Evolutionary conservation across 2,329 filamentous ascomycete species (phyloP).

Genomic region (Lachnellula cervina): DNA sequence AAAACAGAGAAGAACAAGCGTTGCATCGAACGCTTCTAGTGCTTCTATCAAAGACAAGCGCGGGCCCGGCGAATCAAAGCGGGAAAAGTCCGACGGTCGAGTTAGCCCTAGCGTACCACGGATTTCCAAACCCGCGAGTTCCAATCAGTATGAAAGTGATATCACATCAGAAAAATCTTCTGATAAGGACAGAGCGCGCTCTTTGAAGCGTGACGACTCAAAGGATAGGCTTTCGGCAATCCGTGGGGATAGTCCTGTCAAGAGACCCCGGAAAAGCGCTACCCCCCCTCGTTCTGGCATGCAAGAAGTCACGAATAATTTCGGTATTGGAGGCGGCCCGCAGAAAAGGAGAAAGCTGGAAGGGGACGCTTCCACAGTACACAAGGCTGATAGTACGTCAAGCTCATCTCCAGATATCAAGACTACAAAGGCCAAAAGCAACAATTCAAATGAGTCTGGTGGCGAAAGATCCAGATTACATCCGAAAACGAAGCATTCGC

Average conservation of each 20-base stretch:
- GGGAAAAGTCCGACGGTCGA: slow-evolving; percentile 48
- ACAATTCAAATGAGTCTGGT: slow-evolving; percentile 17
- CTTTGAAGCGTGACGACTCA: slow-evolving; percentile 57
- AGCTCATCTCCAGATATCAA: slow-evolving; percentile 28
- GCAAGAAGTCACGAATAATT: slow-evolving; percentile 44
- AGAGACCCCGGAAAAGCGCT: slow-evolving; percentile 54
- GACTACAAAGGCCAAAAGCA: slow-evolving; percentile 14
- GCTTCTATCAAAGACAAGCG: slow-evolving; percentile 46
- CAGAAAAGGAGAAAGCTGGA: slow-evolving; percentile 56
- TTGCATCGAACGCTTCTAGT: slow-evolving; percentile 51
- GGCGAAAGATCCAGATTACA: slow-evolving; percentile 12
- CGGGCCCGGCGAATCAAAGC: slow-evolving; percentile 36
- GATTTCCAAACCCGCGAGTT: slow-evolving; percentile 10
- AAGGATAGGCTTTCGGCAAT: slow-evolving; percentile 47
- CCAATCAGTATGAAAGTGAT: slow-evolving; percentile 18
- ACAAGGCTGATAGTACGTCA: slow-evolving; percentile 21
- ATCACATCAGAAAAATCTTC: slow-evolving; percentile 19
- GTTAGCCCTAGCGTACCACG: slow-evolving; percentile 21
- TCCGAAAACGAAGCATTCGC: slow-evolving; percentile 11
- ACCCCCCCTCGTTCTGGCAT: slow-evolving; percentile 46
- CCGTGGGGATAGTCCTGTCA: slow-evolving; percentile 48
- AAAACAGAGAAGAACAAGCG: slow-evolving; percentile 49
- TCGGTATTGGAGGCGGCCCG: slow-evolving; percentile 47
- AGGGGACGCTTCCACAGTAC: slow-evolving; percentile 33
- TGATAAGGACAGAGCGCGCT: slow-evolving; percentile 49